A percentile compares a stretch with the other conserved stretches of the same genome.
Conservation (phyloP, 306 rosid species). For the Acacia crassicarpa region DNA sequence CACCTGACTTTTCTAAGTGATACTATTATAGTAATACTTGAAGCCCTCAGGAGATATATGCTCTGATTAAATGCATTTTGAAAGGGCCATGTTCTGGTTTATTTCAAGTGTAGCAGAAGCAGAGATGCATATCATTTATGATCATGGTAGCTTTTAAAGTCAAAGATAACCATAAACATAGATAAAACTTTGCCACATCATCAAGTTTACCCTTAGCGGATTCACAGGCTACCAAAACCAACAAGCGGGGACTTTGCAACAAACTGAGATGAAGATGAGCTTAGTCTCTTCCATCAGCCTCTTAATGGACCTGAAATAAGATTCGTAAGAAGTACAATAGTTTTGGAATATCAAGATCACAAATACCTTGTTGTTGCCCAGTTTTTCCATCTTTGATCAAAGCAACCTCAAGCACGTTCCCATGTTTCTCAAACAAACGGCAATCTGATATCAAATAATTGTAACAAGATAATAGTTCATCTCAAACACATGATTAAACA, state of each 20-base stretch:
- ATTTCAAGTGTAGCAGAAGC: constrained; percentile 42
- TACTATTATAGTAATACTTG: constrained; percentile 78
- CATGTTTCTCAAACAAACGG: constrained; percentile 85
- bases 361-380: constrained; percentile 63
- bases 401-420: constrained; percentile 91
- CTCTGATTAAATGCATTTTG: constrained; percentile 41
- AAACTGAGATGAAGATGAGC: constrained; percentile 84
- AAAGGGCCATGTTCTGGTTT: too few species aligned
- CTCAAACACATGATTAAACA: constrained; percentile 14
- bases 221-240: constrained; percentile 70
- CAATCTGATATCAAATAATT: constrained; percentile 57
- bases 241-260: constrained; percentile 80
- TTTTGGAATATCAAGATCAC: constrained; percentile 38
- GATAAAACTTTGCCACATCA: constrained; percentile 18
- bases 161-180: background rate
- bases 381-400: constrained; percentile 29
- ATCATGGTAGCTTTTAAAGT: constrained; percentile 19
- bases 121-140: constrained; percentile 7
- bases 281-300: constrained; percentile 82
- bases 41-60: constrained; percentile 88
- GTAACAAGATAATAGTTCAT: background rate
- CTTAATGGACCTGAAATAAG: constrained; percentile 86
- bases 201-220: constrained; percentile 46
- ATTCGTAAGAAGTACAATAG: constrained; percentile 47
- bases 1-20: constrained; percentile 85